Conservation (phyloP, 148 eudicot species). For the Gaultheria prostrata region DNA sequence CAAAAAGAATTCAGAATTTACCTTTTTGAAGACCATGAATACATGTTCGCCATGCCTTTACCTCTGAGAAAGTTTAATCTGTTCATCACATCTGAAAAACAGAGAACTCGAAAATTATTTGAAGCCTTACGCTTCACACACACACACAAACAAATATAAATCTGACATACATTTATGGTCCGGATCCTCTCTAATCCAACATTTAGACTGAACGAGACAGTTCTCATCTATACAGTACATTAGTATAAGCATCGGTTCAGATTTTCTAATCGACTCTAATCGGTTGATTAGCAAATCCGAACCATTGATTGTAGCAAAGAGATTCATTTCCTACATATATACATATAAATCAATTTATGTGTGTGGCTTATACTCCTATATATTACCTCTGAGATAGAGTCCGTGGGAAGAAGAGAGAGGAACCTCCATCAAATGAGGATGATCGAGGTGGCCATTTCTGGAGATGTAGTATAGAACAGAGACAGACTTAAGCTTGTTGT, state of each 20-base stretch:
- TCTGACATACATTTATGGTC: background rate
- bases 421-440: conserved; percentile 47
- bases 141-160: background rate
- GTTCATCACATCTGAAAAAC: conserved; percentile 24
- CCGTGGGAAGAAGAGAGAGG: conserved; percentile 39
- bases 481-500: background rate
- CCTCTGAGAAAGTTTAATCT: conserved; percentile 29
- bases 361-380: too few relatives aligned
- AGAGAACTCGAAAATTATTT: background rate
- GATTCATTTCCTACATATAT: background rate
- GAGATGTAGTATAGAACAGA: conserved; percentile 39
- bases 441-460: conserved; percentile 39
- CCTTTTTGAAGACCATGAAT: conserved; percentile 36
- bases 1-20: background rate
- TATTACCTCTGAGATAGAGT: conserved; percentile 37
- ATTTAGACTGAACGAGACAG: too few relatives aligned
- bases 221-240: too few relatives aligned
- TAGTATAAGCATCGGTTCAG: too few relatives aligned
- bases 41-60: conserved; percentile 30
- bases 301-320: too few relatives aligned
- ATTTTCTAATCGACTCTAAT: too few relatives aligned
- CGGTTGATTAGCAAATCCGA: too few relatives aligned
- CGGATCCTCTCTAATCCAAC: too few relatives aligned
- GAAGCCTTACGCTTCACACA: background rate
- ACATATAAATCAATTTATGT: background rate